These are phyloP conservation scores for Trametes cubensis DNA, from an alignment of 768 basidiomycete genomes.

Conservation along the genomic window DNA sequence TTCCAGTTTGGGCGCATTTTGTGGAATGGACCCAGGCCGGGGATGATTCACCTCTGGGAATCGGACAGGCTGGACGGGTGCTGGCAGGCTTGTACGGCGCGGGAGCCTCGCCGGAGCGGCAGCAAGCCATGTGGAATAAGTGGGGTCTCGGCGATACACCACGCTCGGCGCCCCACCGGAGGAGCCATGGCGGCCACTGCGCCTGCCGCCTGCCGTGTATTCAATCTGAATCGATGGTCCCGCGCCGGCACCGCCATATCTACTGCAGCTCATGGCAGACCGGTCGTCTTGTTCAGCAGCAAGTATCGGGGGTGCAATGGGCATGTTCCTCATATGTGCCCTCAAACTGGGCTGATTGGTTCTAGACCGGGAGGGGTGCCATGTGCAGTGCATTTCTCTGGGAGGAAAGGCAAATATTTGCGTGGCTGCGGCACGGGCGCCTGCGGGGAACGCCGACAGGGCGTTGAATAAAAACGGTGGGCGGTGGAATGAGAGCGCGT, in stretches of 20 bases:
- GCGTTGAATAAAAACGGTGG: conserved; percentile 16
- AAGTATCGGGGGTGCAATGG: background rate
- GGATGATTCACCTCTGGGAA: background rate
- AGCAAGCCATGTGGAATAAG: background rate
- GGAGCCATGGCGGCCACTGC: background rate
- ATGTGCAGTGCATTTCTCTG: background rate
- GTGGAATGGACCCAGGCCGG: background rate
- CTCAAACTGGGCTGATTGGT: background rate
- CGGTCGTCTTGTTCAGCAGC: background rate
- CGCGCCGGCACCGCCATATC: no score
- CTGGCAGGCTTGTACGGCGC: background rate
- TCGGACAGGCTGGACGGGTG: background rate
- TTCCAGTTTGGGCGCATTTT: background rate
- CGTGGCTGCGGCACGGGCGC: conserved; percentile 1
- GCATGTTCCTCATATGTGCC: background rate
- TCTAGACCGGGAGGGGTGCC: background rate
- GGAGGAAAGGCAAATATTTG: conserved; percentile 11
- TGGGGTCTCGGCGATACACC: background rate
- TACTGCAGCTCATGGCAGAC: no score
- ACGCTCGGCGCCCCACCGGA: background rate
- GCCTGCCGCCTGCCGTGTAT: no score
- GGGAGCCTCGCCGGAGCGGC: background rate
- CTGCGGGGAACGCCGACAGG: conserved; percentile 8
- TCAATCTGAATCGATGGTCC: no score
- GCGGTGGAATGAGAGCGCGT: background rate